phyloP scores from a whole-genome alignment of 2,329 filamentous ascomycete genomes.

The Beauveria pseudobassiana region DNA sequence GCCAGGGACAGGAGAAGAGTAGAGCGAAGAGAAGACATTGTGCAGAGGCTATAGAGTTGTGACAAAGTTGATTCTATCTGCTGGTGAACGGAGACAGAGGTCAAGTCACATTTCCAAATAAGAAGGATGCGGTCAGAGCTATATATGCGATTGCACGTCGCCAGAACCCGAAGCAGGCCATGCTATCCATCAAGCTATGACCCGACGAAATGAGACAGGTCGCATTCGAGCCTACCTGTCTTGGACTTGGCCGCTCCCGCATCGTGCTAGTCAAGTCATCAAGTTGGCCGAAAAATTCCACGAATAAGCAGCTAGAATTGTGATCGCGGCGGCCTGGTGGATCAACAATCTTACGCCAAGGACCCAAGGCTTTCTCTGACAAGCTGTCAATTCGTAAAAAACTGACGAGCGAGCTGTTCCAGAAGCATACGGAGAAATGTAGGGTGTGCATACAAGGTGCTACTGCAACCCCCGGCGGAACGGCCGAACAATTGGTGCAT shows the following conservation, averaged over 20 bases:
- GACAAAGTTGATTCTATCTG: not conserved
- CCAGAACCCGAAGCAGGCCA: too few species aligned
- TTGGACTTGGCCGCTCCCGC: too few species aligned
- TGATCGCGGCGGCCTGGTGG: not conserved
- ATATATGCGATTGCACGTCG: too few species aligned
- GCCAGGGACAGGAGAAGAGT: constrained; percentile 18
- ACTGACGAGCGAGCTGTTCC: not conserved
- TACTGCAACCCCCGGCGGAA: not conserved
- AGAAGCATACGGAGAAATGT: too few species aligned
- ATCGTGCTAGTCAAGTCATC: too few species aligned
- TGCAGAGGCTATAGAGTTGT: not conserved
- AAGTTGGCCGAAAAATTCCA: not conserved
- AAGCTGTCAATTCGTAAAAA: not conserved
- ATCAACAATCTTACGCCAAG: constrained; percentile 10
- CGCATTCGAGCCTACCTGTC: too few species aligned
- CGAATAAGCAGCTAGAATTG: not conserved
- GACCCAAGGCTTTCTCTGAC: not conserved
- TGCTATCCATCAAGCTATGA: too few species aligned
- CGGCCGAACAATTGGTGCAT: too few species aligned
- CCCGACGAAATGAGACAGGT: too few species aligned
- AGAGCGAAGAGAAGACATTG: constrained; percentile 15
- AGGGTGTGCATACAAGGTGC: too few species aligned
- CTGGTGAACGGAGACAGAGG: not conserved
- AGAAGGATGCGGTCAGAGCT: too few species aligned
- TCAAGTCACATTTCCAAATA: too few species aligned